Conservation (phyloP, 129 eudicot genomes). For the Helianthus tuberosus region DNA sequence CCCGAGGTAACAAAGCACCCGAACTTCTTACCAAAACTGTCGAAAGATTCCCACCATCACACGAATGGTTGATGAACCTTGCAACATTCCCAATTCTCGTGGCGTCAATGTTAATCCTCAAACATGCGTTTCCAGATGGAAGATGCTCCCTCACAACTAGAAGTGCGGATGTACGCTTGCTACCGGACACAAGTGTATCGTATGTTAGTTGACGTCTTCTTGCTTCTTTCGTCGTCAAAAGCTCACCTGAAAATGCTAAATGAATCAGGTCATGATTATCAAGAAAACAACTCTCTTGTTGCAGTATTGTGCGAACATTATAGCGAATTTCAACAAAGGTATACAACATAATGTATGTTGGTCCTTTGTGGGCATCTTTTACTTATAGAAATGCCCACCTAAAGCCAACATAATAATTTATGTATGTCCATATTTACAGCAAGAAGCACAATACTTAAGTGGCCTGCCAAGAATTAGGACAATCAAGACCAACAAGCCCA, state of each 20-base stretch:
- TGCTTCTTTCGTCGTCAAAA: constrained; percentile 81
- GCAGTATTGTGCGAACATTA: no score
- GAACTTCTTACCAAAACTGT: constrained; percentile 65
- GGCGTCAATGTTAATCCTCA: constrained; percentile 92
- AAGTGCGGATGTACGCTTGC: constrained; percentile 67
- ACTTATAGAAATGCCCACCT: constrained; percentile 44
- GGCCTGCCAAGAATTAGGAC: constrained; percentile 52
- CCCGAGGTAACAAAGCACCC: constrained; percentile 81
- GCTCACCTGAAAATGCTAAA: constrained; percentile 56
- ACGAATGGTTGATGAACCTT: constrained; percentile 88
- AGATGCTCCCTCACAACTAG: constrained; percentile 94
- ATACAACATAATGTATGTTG: constrained; percentile 21
- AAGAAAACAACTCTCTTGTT: background rate
- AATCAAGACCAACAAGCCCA: constrained; percentile 6
- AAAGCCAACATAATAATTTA: constrained; percentile 34
- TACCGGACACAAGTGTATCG: constrained; percentile 49
- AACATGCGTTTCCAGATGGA: constrained; percentile 77
- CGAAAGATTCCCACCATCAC: constrained; percentile 90
- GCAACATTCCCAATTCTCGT: constrained; percentile 74
- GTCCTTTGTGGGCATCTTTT: constrained; percentile 36
- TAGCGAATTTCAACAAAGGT: background rate
- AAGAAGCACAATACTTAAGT: constrained; percentile 45
- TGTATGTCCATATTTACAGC: constrained; percentile 48
- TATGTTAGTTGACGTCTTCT: constrained; percentile 66
- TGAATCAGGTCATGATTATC: background rate